Conservation (phyloP, 148 eudicot genomes). For the Linanthus parryae region DNA sequence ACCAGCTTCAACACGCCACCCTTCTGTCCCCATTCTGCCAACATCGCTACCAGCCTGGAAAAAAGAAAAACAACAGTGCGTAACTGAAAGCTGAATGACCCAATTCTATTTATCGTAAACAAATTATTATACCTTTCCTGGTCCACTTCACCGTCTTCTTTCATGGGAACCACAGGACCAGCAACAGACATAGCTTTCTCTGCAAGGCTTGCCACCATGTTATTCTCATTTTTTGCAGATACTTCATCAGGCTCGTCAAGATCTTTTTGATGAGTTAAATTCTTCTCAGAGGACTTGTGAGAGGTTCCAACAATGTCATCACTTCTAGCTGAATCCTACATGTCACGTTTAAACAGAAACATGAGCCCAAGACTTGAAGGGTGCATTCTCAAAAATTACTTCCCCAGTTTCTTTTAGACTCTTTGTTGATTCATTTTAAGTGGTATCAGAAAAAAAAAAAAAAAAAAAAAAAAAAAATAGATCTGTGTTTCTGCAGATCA, state of each 20-base stretch:
- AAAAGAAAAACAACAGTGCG: slow-evolving; percentile 8
- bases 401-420: too few species aligned
- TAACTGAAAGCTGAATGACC: neutral
- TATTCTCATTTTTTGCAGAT: slow-evolving; percentile 33
- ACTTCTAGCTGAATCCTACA: slow-evolving; percentile 36
- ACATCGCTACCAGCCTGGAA: slow-evolving; percentile 74
- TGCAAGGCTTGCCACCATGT: slow-evolving; percentile 70
- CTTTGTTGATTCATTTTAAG: too few species aligned
- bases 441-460: too few species aligned
- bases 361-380: too few species aligned
- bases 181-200: slow-evolving; percentile 98
- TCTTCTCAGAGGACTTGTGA: slow-evolving; percentile 20
- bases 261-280: slow-evolving; percentile 21
- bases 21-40: slow-evolving; percentile 77
- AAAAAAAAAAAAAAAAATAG: too few species aligned
- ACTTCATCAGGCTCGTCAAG: slow-evolving; percentile 24
- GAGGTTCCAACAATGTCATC: slow-evolving; percentile 23
- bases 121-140: slow-evolving; percentile 60
- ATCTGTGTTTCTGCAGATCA: too few species aligned
- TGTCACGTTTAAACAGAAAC: too few species aligned
- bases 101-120: neutral
- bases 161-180: slow-evolving; percentile 87
- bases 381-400: too few species aligned
- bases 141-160: slow-evolving; percentile 82
- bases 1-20: slow-evolving; percentile 75